phyloP scores from a whole-genome alignment of 2,329 filamentous ascomycete genomes.

The Neopestalotiopsis sp. region DNA sequence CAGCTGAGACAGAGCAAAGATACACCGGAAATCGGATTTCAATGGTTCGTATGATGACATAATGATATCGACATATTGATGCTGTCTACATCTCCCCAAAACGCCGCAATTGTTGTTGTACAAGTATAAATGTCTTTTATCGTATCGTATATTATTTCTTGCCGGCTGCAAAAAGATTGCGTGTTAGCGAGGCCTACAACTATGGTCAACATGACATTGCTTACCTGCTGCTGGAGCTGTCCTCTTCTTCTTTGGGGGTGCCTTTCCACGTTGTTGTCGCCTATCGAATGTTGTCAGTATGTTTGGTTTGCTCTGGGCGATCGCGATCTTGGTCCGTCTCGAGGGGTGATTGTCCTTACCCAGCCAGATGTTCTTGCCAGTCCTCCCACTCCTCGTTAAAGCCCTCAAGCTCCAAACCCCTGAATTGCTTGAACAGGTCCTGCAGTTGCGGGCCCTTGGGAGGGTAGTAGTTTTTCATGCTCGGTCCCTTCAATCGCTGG shows the following conservation, averaged over 20 bases:
- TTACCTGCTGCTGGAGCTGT: slow-evolving; percentile 38
- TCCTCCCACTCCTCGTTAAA: slow-evolving; percentile 81
- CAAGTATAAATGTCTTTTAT: slow-evolving; percentile 18
- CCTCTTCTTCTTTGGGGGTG: slow-evolving; percentile 87
- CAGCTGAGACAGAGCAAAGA: not conserved
- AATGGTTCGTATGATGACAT: not conserved
- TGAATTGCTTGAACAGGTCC: slow-evolving; percentile 76
- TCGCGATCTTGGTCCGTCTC: not conserved
- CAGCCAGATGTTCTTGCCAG: slow-evolving; percentile 75
- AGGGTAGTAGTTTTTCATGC: slow-evolving; percentile 88
- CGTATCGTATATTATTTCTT: slow-evolving; percentile 19
- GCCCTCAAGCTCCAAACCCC: slow-evolving; percentile 70
- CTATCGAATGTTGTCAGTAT: slow-evolving; percentile 49
- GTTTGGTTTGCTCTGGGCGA: slow-evolving; percentile 8
- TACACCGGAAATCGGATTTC: not conserved
- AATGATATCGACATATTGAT: slow-evolving; percentile 30
- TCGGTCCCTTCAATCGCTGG: slow-evolving; percentile 84
- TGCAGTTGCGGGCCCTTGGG: slow-evolving; percentile 64
- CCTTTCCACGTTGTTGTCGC: slow-evolving; percentile 82
- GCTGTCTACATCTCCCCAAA: slow-evolving; percentile 21
- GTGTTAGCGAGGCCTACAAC: not conserved
- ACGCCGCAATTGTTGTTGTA: slow-evolving; percentile 26
- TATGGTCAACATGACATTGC: not conserved
- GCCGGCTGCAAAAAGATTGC: slow-evolving; percentile 5
- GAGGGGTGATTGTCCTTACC: slow-evolving; percentile 49